A percentile compares a stretch with the other conserved stretches of the same genome.
Conservation (phyloP, 768 basidiomycete species). For the Mycena chlorophos region DNA sequence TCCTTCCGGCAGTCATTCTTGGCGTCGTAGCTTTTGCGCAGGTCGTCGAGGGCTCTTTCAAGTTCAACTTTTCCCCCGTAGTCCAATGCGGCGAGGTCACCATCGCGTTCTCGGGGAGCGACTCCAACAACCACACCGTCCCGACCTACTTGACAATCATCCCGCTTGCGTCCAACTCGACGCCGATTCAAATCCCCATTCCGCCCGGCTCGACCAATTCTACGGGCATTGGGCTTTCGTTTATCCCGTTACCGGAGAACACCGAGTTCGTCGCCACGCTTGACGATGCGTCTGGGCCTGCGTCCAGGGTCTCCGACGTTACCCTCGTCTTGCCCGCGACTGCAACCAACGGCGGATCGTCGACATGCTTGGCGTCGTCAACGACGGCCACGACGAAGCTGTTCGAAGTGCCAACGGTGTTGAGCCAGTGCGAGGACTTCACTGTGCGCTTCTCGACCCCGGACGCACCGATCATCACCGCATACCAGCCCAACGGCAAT, state of each 20-base stretch:
- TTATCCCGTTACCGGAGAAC: conserved; percentile 51
- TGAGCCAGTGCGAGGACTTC: conserved; percentile 53
- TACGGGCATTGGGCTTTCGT: conserved; percentile 46
- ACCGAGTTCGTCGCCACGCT: conserved; percentile 57
- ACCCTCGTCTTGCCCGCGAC: conserved; percentile 40
- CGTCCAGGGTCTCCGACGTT: conserved; percentile 49
- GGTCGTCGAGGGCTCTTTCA: conserved; percentile 38
- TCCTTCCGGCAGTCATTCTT: too few relatives aligned
- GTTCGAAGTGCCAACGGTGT: conserved; percentile 35
- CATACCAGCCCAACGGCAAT: conserved; percentile 38
- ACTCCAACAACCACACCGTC: conserved; percentile 31
- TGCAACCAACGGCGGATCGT: conserved; percentile 40
- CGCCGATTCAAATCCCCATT: conserved; percentile 49
- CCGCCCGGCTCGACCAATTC: conserved; percentile 36
- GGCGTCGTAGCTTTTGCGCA: conserved; percentile 38
- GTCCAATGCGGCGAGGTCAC: conserved; percentile 54
- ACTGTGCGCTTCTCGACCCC: conserved; percentile 42
- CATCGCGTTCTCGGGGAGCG: conserved; percentile 45
- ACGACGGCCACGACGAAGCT: conserved; percentile 15
- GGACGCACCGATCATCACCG: conserved; percentile 36
- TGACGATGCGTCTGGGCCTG: conserved; percentile 44
- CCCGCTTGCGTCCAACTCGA: conserved; percentile 45
- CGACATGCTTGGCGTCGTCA: conserved; percentile 2
- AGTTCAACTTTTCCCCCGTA: conserved; percentile 44
- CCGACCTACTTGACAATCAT: conserved; percentile 52